Evolutionary conservation across 2,329 filamentous ascomycete genomes (phyloP), one percentile per base, ranked within the genome.

Genomic region (Scolecobasidium constrictum): DNA sequence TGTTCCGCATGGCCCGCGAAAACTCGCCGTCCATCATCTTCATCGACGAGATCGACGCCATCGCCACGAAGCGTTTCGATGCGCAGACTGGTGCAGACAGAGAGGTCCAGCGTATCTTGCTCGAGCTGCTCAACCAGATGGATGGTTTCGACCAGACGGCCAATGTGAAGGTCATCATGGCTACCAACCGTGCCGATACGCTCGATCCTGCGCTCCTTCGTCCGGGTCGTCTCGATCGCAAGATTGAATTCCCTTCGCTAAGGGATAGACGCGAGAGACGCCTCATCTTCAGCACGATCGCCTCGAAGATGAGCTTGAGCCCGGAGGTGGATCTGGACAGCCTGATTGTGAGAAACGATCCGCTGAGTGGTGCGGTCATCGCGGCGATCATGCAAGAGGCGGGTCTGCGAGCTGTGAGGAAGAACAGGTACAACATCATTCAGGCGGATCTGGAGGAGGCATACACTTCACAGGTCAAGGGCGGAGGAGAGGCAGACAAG

Each of bases 111-210:
- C 90, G 92, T 74, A 98, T 98, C 57, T 72, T 98, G 46, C 81
- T 98, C 47, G 92, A 98, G 64, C 71, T 98, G 52, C 81, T 98
- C 50, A 98, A 98, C 69, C 92, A 98, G 68, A 98, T 98, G 92
- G 92, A 98, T 62, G 92, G 92, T 51, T 98, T 98, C 70, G 92
- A 98, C 64, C 92, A 98, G 66, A 94, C 87, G 1, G 85, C 86
- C 62, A 98, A 98, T 65, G 92, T 98, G 66, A 98, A 98, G 72
- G 92, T 98, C 61, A 98, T 98, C 69, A 98, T 98, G 92, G 92
- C 92, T 52, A 98, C 92, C 52, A 98, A 98, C 72, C 83, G 92
- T 61, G 90, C 92, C 51, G 92, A 96, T 64, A 98, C 92, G 5
- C 75, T 98, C 50, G 92, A 98, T 61, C 92, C 92, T 13, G 92